These are phyloP conservation scores for Chlorella sorokiniana DNA, from an alignment of 139 green algal genomes.

Conservation along the genomic window DNA sequence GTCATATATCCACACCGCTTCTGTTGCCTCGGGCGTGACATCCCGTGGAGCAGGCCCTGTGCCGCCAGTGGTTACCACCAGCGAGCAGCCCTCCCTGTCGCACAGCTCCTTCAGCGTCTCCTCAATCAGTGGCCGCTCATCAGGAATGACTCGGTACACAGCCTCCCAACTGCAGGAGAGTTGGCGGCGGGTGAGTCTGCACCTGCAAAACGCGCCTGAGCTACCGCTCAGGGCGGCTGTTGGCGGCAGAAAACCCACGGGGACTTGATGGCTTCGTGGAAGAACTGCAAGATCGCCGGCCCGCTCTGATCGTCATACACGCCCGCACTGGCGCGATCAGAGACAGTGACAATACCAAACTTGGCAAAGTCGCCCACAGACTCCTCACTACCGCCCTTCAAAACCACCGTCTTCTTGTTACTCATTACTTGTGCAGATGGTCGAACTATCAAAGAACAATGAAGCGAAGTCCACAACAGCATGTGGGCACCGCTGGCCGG, in stretches of 20 bases:
- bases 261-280: constrained; percentile 81
- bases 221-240: not conserved
- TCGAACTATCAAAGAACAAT: too few relatives aligned
- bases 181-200: not conserved
- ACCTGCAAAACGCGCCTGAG: not conserved
- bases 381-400: constrained; percentile 15
- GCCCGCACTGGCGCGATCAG: constrained; percentile 78
- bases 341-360: constrained; percentile 89
- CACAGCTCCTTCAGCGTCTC: constrained; percentile 79
- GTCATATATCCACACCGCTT: constrained; percentile 56
- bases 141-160: constrained; percentile 81
- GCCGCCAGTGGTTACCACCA: constrained; percentile 89
- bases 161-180: constrained; percentile 65
- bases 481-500: too few relatives aligned
- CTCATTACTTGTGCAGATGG: constrained; percentile 1
- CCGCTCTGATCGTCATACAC: constrained; percentile 87
- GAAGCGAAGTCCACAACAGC: too few relatives aligned
- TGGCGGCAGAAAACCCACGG: constrained; percentile 25
- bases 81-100: constrained; percentile 78
- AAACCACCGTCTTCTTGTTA: not conserved
- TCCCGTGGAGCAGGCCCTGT: constrained; percentile 86
- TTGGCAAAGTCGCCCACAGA: constrained; percentile 55
- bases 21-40: constrained; percentile 93
- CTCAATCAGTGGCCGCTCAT: constrained; percentile 83
- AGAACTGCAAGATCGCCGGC: constrained; percentile 87